A percentile compares a stretch with the other conserved stretches of the same genome.
phyloP scores from a whole-genome alignment of 2,329 filamentous ascomycete genomes.

The Pseudonectria foliicola region DNA sequence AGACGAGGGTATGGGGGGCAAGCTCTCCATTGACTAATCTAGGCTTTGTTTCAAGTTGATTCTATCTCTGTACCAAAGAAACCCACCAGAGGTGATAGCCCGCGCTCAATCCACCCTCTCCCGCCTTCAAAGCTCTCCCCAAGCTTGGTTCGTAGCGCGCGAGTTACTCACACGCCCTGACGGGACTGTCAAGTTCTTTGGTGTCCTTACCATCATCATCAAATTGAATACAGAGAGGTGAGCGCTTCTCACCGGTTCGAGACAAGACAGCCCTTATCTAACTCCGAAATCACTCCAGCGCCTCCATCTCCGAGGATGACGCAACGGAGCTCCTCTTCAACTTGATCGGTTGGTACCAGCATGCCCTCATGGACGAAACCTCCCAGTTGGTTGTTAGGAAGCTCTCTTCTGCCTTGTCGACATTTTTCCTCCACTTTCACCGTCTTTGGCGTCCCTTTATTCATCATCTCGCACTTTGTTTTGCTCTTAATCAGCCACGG shows the following conservation, averaged over 20 bases:
- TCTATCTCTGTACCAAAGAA: slow-evolving; percentile 46
- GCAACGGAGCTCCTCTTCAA: slow-evolving; percentile 52
- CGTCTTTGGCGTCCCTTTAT: slow-evolving; percentile 60
- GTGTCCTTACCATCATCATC: slow-evolving; percentile 83
- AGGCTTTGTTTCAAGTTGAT: slow-evolving; percentile 35
- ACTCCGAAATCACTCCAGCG: slow-evolving; percentile 21
- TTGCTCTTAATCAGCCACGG: slow-evolving; percentile 30
- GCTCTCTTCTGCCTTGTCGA: slow-evolving; percentile 68
- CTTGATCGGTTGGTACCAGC: slow-evolving; percentile 56
- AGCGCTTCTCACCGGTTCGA: slow-evolving; percentile 11
- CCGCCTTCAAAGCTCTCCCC: slow-evolving; percentile 65
- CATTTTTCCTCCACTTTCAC: slow-evolving; percentile 67
- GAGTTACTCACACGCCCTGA: slow-evolving; percentile 62
- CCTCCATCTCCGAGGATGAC: slow-evolving; percentile 48
- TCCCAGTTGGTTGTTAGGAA: slow-evolving; percentile 62
- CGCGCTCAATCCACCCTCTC: slow-evolving; percentile 67
- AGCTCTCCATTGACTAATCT: slow-evolving; percentile 10
- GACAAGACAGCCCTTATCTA: background rate
- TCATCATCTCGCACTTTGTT: slow-evolving; percentile 50
- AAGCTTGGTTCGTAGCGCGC: slow-evolving; percentile 83
- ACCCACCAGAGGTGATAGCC: slow-evolving; percentile 39
- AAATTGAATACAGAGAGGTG: slow-evolving; percentile 91
- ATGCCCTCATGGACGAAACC: slow-evolving; percentile 43
- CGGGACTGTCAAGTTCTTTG: slow-evolving; percentile 81
- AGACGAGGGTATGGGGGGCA: too few relatives aligned